Evolutionary conservation across 1,284 basidiomycete species (phyloP), one percentile per base, ranked within the genome.

Genomic region (Ustilago xerochloae): DNA sequence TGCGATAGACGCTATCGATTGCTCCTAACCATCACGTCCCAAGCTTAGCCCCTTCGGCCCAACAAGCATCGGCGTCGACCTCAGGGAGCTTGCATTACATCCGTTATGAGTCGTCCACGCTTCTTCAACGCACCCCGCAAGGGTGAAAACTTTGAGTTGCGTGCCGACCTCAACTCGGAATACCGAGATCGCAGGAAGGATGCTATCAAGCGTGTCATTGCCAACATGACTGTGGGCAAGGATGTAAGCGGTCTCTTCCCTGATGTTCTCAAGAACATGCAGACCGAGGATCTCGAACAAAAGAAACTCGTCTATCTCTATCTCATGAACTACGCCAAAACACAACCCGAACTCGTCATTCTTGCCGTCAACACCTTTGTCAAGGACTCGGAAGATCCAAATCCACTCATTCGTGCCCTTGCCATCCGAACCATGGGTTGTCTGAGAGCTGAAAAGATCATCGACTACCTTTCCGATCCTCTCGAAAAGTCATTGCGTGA

Each of bases 341-440:
- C 96, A 0, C 96, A 99, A 84, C 96, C 97, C 0, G 96, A 99
- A 85, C 89, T 92, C 26, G 96, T 98, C 85, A 98, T 99, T 84
- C 89, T 99, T 48, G 96, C 96, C 15, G 95, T 99, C 74, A 99
- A 99, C 85, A 99, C 96, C 0, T 99, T 99, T 83, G 96, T 99
- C 78, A 90, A 89, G 66, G 96, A 99, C 85, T 91, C 93, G 0
- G 94, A 95, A 78, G 97, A 98, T 84, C 90, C 92, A 6, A 99
- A 98, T 84, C 95, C 96, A 0, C 92, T 99, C 64, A 93, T 99
- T 28, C 91, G 96, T 53, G 96, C 96, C 0, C 89, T 99, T 48
- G 93, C 97, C 29, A 98, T 99, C 84, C 90, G 96, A 26, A 99
- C 96, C 4, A 99, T 99, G 96, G 94, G 94, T 38, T 94, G 93